A percentile compares a stretch with the other conserved stretches of the same genome.
phyloP scores from a whole-genome alignment of 2,329 filamentous ascomycete species.

The Trichoderma sp. region DNA sequence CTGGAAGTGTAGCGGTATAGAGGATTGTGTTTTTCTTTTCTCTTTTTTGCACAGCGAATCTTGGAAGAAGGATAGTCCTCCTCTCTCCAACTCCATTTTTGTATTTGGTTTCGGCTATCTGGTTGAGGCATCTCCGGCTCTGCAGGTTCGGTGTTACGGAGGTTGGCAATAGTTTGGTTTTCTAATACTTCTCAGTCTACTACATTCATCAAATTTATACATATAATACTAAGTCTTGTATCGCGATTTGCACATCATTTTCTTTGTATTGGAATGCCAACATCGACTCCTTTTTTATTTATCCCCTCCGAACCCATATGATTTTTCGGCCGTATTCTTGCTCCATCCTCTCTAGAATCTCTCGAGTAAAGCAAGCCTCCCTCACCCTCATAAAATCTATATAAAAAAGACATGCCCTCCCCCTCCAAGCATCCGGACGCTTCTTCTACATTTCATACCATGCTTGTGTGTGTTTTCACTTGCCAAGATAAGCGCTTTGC shows the following conservation, averaged over 20 bases:
- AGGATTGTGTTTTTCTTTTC: background rate
- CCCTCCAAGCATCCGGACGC: background rate
- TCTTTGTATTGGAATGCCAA: background rate
- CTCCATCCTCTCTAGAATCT: background rate
- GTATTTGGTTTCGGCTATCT: background rate
- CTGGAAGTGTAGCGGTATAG: conserved; percentile 37
- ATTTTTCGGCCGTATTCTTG: background rate
- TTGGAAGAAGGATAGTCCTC: background rate
- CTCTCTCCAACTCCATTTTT: background rate
- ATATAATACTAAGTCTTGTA: background rate
- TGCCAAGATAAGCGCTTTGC: background rate
- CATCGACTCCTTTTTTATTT: background rate
- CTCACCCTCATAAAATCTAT: conserved; percentile 14
- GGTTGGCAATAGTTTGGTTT: background rate
- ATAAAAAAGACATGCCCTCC: background rate
- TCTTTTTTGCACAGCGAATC: background rate
- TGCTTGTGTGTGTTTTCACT: background rate
- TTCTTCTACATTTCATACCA: conserved; percentile 5
- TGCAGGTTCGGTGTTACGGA: background rate
- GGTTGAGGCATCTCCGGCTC: background rate
- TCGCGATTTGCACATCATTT: background rate
- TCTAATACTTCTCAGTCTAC: background rate
- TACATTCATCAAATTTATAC: background rate
- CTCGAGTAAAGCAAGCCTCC: background rate
- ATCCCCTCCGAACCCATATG: background rate